A percentile compares a stretch with the other conserved stretches of the same genome.
These are phyloP conservation scores for Clonostachys rosea DNA, from an alignment of 2,329 filamentous ascomycete species.

Conservation along the genomic window DNA sequence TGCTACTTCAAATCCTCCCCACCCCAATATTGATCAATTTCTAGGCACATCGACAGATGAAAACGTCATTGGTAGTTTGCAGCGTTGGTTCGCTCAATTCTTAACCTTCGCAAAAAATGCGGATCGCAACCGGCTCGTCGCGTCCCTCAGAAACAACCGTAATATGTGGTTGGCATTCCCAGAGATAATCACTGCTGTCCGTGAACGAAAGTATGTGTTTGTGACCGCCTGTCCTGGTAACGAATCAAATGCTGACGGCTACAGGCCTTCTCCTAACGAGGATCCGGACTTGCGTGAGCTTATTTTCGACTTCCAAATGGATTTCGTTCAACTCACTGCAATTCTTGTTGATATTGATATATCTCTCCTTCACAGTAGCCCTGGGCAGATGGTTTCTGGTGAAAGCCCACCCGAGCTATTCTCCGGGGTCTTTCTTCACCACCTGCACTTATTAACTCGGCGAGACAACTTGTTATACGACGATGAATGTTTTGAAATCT, in stretches of 20 bases:
- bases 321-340: slow-evolving; percentile 44
- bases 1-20: not conserved
- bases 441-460: slow-evolving; percentile 25
- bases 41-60: not conserved
- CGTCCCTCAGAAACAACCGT: slow-evolving; percentile 36
- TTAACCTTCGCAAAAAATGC: slow-evolving; percentile 24
- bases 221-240: not conserved
- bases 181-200: slow-evolving; percentile 32
- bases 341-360: slow-evolving; percentile 47
- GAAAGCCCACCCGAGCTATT: slow-evolving; percentile 12
- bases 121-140: slow-evolving; percentile 25
- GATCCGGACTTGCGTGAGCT: slow-evolving; percentile 19
- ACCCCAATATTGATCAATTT: not conserved
- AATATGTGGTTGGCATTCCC: slow-evolving; percentile 50
- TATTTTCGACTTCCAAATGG: slow-evolving; percentile 25
- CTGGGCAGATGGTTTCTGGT: slow-evolving; percentile 7
- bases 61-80: not conserved
- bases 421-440: slow-evolving; percentile 33
- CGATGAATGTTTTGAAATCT: not conserved
- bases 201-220: slow-evolving; percentile 31
- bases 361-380: slow-evolving; percentile 18
- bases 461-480: slow-evolving; percentile 5
- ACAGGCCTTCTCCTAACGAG: slow-evolving; percentile 16
- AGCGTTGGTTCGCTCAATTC: slow-evolving; percentile 13
- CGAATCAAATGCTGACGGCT: not conserved